Conservation (phyloP, 352 stramenopile genomes). For the Phytophthora sojae region DNA sequence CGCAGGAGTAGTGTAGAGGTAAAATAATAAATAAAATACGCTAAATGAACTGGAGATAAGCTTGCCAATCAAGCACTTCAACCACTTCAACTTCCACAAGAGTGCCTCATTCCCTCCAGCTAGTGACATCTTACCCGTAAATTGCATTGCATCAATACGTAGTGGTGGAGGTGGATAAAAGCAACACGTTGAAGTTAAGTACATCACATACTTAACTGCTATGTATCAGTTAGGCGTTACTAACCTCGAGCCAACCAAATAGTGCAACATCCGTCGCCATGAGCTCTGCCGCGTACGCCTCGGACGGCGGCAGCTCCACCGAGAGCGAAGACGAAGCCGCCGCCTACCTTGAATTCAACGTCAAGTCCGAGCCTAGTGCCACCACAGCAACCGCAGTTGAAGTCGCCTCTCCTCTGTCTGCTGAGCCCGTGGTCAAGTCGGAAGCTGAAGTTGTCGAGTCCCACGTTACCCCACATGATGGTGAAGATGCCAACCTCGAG, state of each 20-base stretch:
- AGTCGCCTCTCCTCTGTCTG: neutral
- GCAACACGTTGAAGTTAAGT: neutral
- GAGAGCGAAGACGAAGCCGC: conserved; percentile 25
- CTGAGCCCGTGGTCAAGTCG: conserved; percentile 15
- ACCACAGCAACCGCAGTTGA: neutral
- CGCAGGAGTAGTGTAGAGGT: neutral
- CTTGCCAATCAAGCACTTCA: neutral
- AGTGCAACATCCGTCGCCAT: conserved; percentile 1
- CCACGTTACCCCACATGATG: neutral
- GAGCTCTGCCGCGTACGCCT: conserved; percentile 10
- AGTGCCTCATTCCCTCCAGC: neutral
- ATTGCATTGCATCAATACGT: too few species aligned
- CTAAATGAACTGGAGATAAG: neutral
- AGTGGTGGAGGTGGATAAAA: too few species aligned
- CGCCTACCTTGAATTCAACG: conserved; percentile 4
- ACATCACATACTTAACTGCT: neutral
- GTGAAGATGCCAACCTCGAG: neutral
- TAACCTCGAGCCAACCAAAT: neutral
- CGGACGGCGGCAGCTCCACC: conserved; percentile 28
- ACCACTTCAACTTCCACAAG: neutral
- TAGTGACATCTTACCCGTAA: neutral
- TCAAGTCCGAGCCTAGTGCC: conserved; percentile 16
- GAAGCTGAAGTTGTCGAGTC: conserved; percentile 22
- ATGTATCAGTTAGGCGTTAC: neutral
- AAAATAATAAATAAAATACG: too few species aligned